Evolutionary conservation across 129 eudicot species (phyloP).

Genomic region (Erigeron canadensis): DNA sequence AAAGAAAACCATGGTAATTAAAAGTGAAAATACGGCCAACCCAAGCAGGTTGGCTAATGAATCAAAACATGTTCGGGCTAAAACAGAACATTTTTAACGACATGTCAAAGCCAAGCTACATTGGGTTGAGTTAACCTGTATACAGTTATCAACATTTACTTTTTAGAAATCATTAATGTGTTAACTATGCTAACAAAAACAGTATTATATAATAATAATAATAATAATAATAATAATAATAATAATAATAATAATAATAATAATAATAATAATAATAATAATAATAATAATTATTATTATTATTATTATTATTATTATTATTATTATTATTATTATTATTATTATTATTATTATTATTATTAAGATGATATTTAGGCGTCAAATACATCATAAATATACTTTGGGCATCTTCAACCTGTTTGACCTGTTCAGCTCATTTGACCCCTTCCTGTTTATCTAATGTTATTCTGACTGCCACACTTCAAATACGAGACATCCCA

Average conservation of each 20-base stretch:
- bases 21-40: not conserved
- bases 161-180: too few species aligned
- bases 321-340: too few species aligned
- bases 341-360: too few species aligned
- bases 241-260: too few species aligned
- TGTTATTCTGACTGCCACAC: not conserved
- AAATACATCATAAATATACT: not conserved
- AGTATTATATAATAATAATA: too few species aligned
- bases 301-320: too few species aligned
- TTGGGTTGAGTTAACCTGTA: not conserved
- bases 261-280: too few species aligned
- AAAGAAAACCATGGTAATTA: not conserved
- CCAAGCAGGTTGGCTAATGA: conserved; percentile 10
- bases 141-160: not conserved
- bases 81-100: not conserved
- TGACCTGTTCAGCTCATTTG: not conserved
- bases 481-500: not conserved
- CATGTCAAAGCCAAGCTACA: not conserved
- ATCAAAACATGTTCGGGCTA: not conserved
- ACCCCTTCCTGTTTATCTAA: not conserved
- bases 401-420: not conserved
- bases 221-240: too few species aligned
- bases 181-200: not conserved
- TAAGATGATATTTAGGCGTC: not conserved
- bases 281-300: too few species aligned